A percentile compares a stretch with the other conserved stretches of the same genome.
Conservation (phyloP, 495 filamentous ascomycete species). For the Podospora tetraspora region DNA sequence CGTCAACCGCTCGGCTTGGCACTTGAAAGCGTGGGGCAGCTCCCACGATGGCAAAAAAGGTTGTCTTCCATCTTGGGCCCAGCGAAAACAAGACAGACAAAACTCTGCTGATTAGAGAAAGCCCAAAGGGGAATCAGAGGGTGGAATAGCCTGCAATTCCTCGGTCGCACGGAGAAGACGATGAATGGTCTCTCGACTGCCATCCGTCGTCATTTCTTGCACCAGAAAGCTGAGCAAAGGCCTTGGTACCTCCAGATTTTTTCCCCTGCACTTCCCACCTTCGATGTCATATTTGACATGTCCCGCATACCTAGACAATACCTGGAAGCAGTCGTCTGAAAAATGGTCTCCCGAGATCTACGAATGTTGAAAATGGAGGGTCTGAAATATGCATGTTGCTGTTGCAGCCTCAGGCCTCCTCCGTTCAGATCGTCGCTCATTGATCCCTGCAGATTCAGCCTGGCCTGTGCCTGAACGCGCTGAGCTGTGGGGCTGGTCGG, state of each 20-base stretch:
- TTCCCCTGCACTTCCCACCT: too few relatives aligned
- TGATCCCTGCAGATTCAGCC: not conserved
- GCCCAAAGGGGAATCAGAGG: too few relatives aligned
- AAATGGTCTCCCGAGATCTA: not conserved
- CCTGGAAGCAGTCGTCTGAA: too few relatives aligned
- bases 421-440: not conserved
- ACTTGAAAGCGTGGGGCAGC: not conserved
- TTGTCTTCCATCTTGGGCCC: not conserved
- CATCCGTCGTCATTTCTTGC: too few relatives aligned
- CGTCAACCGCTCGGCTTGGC: constrained; percentile 26
- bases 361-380: not conserved
- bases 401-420: not conserved
- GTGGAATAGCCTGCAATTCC: too few relatives aligned
- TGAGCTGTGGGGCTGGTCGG: not conserved
- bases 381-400: not conserved
- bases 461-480: not conserved
- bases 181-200: too few relatives aligned
- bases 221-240: too few relatives aligned
- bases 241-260: too few relatives aligned
- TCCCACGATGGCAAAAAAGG: not conserved
- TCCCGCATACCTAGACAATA: too few relatives aligned
- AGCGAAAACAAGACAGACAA: not conserved
- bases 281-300: too few relatives aligned
- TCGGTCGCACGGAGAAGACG: too few relatives aligned
- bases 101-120: too few relatives aligned